These are phyloP conservation scores for Wickerhamomyces sp. DNA, from an alignment of 1,139 yeast species.

Conservation along the genomic window DNA sequence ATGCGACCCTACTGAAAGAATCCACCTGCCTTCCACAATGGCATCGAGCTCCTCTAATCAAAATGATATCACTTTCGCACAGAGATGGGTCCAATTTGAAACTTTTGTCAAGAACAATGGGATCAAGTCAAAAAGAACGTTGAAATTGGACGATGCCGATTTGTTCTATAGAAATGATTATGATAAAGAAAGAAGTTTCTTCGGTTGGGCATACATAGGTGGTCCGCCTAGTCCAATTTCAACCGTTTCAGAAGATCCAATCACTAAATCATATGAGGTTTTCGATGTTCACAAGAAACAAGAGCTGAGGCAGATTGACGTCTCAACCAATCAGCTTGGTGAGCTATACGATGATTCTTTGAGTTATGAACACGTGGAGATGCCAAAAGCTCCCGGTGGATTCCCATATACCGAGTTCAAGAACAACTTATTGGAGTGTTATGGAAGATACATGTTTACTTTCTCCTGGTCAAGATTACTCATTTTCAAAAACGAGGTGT, in stretches of 20 bases:
- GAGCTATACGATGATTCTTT: constrained; percentile 13
- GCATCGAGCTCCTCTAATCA: too few relatives aligned
- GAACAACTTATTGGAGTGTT: constrained; percentile 18
- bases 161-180: not conserved
- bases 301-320: not conserved
- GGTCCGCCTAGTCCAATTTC: not conserved
- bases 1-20: too few relatives aligned
- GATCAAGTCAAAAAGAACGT: not conserved
- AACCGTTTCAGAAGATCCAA: too few relatives aligned
- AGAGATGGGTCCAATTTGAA: not conserved
- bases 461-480: constrained; percentile 11
- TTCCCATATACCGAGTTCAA: constrained; percentile 9
- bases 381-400: not conserved
- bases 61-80: not conserved
- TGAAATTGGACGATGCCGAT: not conserved
- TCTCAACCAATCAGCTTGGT: constrained; percentile 2
- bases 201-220: not conserved
- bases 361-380: not conserved
- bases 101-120: not conserved
- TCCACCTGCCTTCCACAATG: too few relatives aligned
- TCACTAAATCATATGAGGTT: constrained; percentile 5
- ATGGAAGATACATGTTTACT: constrained; percentile 6
- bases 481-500: constrained; percentile 7
- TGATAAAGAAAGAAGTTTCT: not conserved
- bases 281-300: constrained; percentile 16